Percentiles rank a stretch among this genome's conserved stretches.
These are phyloP conservation scores for Colletotrichum brevisporum DNA, from an alignment of 2,329 filamentous ascomycete genomes.

Conservation along the genomic window DNA sequence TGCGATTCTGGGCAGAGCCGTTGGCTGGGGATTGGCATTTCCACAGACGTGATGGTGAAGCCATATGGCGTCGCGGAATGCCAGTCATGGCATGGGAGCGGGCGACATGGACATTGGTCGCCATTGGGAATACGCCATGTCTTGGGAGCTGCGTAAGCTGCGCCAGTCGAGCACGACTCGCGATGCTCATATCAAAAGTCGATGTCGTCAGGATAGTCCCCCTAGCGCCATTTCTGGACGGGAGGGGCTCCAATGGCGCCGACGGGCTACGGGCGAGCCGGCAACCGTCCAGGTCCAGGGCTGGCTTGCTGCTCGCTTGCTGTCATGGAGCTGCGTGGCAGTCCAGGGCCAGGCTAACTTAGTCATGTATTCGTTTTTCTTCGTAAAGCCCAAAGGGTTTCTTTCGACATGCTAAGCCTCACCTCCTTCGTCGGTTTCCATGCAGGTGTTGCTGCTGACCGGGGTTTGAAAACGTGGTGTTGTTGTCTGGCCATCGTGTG, in stretches of 20 bases:
- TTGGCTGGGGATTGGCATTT: conserved; percentile 24
- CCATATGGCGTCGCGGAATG: conserved; percentile 10
- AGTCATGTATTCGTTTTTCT: background rate
- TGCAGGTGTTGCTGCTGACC: conserved; percentile 7
- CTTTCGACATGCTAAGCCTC: conserved; percentile 13
- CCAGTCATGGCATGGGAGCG: background rate
- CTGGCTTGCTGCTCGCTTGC: background rate
- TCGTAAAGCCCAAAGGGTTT: conserved; percentile 15
- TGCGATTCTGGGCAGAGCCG: conserved; percentile 7
- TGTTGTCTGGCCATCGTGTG: conserved; percentile 1
- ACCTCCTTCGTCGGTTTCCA: background rate
- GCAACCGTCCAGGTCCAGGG: background rate
- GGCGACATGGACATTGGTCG: conserved; percentile 10
- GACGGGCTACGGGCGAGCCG: conserved; percentile 5
- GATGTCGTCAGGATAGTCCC: conserved; percentile 41
- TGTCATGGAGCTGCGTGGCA: background rate
- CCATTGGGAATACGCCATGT: conserved; percentile 32
- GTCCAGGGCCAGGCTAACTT: background rate
- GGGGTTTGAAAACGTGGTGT: background rate
- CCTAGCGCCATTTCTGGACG: conserved; percentile 33
- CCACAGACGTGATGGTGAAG: background rate
- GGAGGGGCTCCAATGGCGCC: conserved; percentile 33
- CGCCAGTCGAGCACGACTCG: conserved; percentile 11
- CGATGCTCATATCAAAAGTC: conserved; percentile 24
- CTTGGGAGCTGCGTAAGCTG: conserved; percentile 39